Conservation (phyloP, 371 early-diverging fungal genomes). For the Mucor saturninus region DNA sequence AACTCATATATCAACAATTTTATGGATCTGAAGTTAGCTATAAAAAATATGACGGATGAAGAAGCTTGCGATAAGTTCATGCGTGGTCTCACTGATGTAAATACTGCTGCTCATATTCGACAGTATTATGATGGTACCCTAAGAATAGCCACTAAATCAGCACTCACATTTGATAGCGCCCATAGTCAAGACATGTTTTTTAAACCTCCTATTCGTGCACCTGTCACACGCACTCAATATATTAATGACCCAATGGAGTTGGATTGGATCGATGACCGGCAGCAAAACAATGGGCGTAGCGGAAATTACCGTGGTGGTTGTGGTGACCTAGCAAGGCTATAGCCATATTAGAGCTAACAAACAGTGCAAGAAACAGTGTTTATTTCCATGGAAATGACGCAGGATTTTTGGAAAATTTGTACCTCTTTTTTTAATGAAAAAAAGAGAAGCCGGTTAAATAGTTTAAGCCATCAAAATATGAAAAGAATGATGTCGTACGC, state of each 20-base stretch:
- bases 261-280: neutral
- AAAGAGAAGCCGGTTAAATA: too few species aligned
- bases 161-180: slow-evolving; percentile 10
- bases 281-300: too few species aligned
- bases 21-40: slow-evolving; percentile 6
- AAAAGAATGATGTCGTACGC: too few species aligned
- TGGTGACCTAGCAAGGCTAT: too few species aligned
- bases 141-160: neutral
- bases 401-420: too few species aligned
- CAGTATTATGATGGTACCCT: slow-evolving; percentile 71
- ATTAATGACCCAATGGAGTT: slow-evolving; percentile 4
- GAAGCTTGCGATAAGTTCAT: slow-evolving; percentile 17
- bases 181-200: neutral
- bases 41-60: slow-evolving; percentile 9
- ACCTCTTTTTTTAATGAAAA: too few species aligned
- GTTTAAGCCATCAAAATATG: too few species aligned
- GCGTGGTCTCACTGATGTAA: neutral
- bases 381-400: too few species aligned
- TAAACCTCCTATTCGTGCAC: too few species aligned
- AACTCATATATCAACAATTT: slow-evolving; percentile 12
- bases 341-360: too few species aligned
- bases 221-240: neutral
- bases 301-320: too few species aligned
- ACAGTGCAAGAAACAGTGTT: too few species aligned
- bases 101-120: slow-evolving; percentile 5